Base-by-base conservation (phyloP, 768 basidiomycete species). In the Xerocomus brunneocitrinus region DNA sequence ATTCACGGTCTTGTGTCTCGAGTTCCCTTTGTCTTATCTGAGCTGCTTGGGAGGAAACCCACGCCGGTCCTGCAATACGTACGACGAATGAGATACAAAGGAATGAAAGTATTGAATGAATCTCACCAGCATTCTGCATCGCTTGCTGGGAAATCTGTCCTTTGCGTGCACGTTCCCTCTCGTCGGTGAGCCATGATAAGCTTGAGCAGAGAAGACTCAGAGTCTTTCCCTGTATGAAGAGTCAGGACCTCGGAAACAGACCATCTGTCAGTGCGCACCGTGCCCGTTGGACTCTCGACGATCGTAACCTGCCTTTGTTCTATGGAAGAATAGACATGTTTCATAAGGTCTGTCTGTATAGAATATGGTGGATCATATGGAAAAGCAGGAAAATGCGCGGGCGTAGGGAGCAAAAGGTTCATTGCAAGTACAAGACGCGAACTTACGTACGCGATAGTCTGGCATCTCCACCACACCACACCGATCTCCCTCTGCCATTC, bases 321-420 rank as follows among this genome's bases (percentile, higher is more conserved):
- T 42, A 97, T 87, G 0, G 87, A 77, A 6, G 77, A 62, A 68
- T 94, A 98, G 1, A 98, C 73, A 58, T 93, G 90, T 16, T 76
- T 82, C 95, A 98, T 97, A 27, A 98, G 81, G 34, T 89, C 81
- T 0, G 79, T 73, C 66, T 98, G 95, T 53, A 95, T 95, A 16
- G 77, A 66, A 66, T 95, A 95, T 3, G 93, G 93, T 4, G 82
- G 75, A 14, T 81, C 74, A 63, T 87, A 97, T 0, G 95, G 95
- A 64, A 98, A 98, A 3, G 82, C 81, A 8, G 84, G 75, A 65
- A 97, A 97, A 1, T 62, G 60, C 1, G 69, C 62, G 0, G 93
- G 94, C 0, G 87, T 87, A 1, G 81, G 71, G 5, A 95, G 70
- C 3, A 57, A 49, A 27, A 69, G 63, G 56, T 28, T 53, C 63